Conservation (phyloP, 495 filamentous ascomycete genomes). For the Corynascus novoguineensis region DNA sequence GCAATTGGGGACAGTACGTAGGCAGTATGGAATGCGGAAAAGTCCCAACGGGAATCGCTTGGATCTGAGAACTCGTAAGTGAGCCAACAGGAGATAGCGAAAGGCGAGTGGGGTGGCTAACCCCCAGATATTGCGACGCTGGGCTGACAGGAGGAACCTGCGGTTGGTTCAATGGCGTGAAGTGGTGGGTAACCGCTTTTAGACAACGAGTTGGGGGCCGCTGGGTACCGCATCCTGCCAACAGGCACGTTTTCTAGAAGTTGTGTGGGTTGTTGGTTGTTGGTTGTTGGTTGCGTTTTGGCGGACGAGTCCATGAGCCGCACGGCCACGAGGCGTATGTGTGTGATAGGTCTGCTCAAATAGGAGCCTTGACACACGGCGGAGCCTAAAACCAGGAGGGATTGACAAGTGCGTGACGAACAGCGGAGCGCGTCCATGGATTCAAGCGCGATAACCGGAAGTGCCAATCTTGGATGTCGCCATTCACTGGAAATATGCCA, state of each 20-base stretch:
- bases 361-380: too few species aligned
- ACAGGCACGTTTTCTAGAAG: background rate
- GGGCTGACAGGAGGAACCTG: conserved; percentile 1
- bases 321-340: background rate
- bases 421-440: too few species aligned
- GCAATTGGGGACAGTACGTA: background rate
- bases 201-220: background rate
- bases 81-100: background rate
- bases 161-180: background rate
- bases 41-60: background rate
- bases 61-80: background rate
- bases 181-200: background rate
- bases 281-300: background rate
- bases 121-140: background rate
- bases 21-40: background rate
- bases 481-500: too few species aligned
- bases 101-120: background rate
- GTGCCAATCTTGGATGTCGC: too few species aligned
- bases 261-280: background rate
- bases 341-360: background rate
- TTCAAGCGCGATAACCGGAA: too few species aligned
- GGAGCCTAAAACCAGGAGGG: too few species aligned
- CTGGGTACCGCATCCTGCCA: conserved; percentile 6
- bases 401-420: too few species aligned
- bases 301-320: background rate